Evolutionary conservation across 805 yeast genomes (phyloP).

Genomic region (Starmerella cellae): DNA sequence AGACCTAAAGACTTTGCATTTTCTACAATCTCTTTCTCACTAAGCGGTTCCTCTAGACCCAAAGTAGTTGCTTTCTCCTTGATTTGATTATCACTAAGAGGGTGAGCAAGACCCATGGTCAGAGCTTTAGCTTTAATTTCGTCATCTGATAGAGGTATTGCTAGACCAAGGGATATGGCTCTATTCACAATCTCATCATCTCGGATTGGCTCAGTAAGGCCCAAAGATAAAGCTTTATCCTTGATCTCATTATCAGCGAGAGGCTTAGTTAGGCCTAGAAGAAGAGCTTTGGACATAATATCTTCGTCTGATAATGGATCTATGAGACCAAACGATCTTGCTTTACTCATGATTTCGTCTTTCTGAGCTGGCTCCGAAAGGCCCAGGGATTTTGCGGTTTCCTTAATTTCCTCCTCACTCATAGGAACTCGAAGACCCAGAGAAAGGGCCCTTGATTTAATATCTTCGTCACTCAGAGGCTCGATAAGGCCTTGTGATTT

Average conservation of each 20-base stretch:
- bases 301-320: conserved; percentile 4
- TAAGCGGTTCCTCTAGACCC: conserved; percentile 8
- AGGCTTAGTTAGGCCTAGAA: conserved; percentile 9
- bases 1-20: conserved; percentile 17
- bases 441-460: conserved; percentile 4
- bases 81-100: conserved; percentile 28
- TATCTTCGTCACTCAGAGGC: conserved; percentile 3
- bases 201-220: conserved; percentile 12
- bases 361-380: neutral
- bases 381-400: neutral
- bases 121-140: conserved; percentile 48
- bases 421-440: neutral
- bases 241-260: conserved; percentile 7
- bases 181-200: conserved; percentile 7
- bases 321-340: conserved; percentile 7
- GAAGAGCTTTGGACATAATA: conserved; percentile 7
- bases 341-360: conserved; percentile 5
- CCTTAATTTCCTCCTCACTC: neutral
- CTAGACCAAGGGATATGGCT: conserved; percentile 22
- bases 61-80: conserved; percentile 5
- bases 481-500: conserved; percentile 8
- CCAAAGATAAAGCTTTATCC: conserved; percentile 10
- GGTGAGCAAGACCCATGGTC: conserved; percentile 53
- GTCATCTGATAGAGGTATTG: conserved; percentile 8
- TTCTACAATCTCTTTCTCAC: conserved; percentile 6